A percentile compares a stretch with the other conserved stretches of the same genome.
These are phyloP conservation scores for Groenewaldozyma sp. DNA, from an alignment of 1,139 yeast genomes.

Conservation along the genomic window DNA sequence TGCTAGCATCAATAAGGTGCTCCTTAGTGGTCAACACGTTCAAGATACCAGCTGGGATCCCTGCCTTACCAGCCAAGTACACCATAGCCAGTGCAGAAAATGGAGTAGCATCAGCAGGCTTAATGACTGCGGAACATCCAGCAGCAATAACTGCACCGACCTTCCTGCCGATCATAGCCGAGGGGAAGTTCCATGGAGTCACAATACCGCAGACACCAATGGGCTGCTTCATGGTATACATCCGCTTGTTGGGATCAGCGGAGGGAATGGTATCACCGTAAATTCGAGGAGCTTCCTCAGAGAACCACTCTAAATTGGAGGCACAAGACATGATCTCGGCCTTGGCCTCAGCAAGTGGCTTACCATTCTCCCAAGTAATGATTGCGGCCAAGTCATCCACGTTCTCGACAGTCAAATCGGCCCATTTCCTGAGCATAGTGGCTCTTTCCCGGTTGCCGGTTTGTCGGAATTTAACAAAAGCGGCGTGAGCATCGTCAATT, in stretches of 20 bases:
- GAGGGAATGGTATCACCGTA: conserved; percentile 71
- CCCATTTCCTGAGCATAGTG: conserved; percentile 52
- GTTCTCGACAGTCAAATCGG: conserved; percentile 53
- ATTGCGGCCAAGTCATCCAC: conserved; percentile 65
- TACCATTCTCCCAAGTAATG: conserved; percentile 77
- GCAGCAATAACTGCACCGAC: conserved; percentile 89
- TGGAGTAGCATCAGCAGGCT: conserved; percentile 90
- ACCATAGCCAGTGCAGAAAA: conserved; percentile 77
- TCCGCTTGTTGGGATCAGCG: conserved; percentile 45
- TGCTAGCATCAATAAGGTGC: conserved; percentile 48
- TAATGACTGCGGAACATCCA: conserved; percentile 83
- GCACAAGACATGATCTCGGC: conserved; percentile 77
- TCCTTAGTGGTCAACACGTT: conserved; percentile 58
- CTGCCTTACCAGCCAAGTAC: conserved; percentile 63
- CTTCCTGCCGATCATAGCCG: conserved; percentile 89
- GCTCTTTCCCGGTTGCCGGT: conserved; percentile 60
- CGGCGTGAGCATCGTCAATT: conserved; percentile 48
- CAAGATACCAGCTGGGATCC: conserved; percentile 77
- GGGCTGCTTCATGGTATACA: conserved; percentile 64
- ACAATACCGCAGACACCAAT: conserved; percentile 86
- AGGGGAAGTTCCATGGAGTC: conserved; percentile 96
- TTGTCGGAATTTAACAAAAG: conserved; percentile 51
- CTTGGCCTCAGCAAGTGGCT: conserved; percentile 61
- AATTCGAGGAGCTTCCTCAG: conserved; percentile 75
- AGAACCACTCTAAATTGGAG: conserved; percentile 75